Evolutionary conservation across 2,329 filamentous ascomycete genomes (phyloP), one percentile per base, ranked within the genome.

Genomic region (Orbilia javanica): DNA sequence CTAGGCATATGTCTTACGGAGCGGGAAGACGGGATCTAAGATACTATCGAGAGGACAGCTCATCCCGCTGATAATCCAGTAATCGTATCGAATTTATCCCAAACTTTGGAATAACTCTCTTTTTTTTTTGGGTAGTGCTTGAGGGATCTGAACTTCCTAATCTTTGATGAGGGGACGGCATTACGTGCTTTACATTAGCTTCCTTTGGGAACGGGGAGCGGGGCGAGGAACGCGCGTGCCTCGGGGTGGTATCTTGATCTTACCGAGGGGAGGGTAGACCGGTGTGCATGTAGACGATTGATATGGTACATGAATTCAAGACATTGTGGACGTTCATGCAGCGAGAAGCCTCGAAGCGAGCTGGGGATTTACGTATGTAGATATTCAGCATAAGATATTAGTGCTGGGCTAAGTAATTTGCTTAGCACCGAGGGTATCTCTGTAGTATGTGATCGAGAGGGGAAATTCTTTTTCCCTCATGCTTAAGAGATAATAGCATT

Each of bases 101-200:
- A 67, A 62, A 18, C 29, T 53, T 63, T 39, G 27, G 39, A 36
- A 39, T 60, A 60, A 60, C 55, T 60, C 25, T 57, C 3, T 57
- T n/a, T 57, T 20, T 36, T 29, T 57, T 20, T 50, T 25, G 22
- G 7, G 7, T 25, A 15, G 7, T 22, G 8, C n/a, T n/a, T n/a
- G n/a, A n/a, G 46, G 42, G 52, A 39, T 52, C 60, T 50, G 25
- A 71, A 39, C 67, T 71, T 71, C 67, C 67, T 71, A 71, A 60
- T 57, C 34, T 48, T 34, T 55, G 44, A 66, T 64, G 69, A 65
- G 69, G 69, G 60, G 66, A 73, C 52, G 70, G 63, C 63, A 74
- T 74, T 74, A 74, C 70, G 70, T 74, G 70, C 70, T 74, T 74
- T 67, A 74, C 69, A 73, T 73, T 73, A 73, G 63, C 70, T 63